Percentiles rank a stretch among this genome's conserved stretches.
phyloP scores from a whole-genome alignment of 129 eudicot species.

The Rutidosis leptorrhynchoides region DNA sequence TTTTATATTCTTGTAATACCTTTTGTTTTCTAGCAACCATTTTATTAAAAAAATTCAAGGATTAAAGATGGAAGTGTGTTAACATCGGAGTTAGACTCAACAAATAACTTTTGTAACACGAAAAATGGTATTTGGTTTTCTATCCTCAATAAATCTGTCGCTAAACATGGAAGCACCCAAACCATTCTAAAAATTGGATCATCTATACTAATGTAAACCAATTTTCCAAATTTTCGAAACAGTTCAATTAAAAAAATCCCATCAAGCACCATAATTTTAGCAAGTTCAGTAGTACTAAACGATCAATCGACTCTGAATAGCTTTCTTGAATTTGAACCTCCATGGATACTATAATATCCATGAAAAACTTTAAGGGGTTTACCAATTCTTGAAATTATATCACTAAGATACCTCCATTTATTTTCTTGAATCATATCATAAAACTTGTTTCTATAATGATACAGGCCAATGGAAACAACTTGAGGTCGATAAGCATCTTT shows the following conservation, averaged over 20 bases:
- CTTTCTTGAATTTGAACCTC: slow-evolving; percentile 23
- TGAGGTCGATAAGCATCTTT: slow-evolving; percentile 36
- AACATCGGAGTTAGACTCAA: not conserved
- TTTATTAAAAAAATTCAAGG: slow-evolving; percentile 31
- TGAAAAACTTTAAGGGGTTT: slow-evolving; percentile 18
- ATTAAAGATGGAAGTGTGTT: slow-evolving; percentile 29
- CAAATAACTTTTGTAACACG: slow-evolving; percentile 27
- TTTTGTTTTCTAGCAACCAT: slow-evolving; percentile 1
- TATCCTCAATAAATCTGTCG: slow-evolving; percentile 33
- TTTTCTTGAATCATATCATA: slow-evolving; percentile 40
- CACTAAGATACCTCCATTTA: slow-evolving; percentile 36
- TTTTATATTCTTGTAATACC: not conserved
- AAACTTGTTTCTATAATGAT: slow-evolving; percentile 30
- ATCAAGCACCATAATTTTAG: slow-evolving; percentile 46
- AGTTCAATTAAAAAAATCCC: slow-evolving; percentile 35
- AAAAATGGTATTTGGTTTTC: slow-evolving; percentile 42
- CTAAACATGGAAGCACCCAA: slow-evolving; percentile 35
- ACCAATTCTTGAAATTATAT: slow-evolving; percentile 15
- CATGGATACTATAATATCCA: slow-evolving; percentile 8
- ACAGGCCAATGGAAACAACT: slow-evolving; percentile 39
- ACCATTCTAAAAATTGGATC: slow-evolving; percentile 37
- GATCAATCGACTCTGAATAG: slow-evolving; percentile 34
- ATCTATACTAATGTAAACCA: slow-evolving; percentile 11
- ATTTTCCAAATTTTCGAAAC: slow-evolving; percentile 35
- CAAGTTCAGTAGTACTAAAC: slow-evolving; percentile 24